phyloP scores from a whole-genome alignment of 352 stramenopile species.

The Phytopythium delawarense region DNA sequence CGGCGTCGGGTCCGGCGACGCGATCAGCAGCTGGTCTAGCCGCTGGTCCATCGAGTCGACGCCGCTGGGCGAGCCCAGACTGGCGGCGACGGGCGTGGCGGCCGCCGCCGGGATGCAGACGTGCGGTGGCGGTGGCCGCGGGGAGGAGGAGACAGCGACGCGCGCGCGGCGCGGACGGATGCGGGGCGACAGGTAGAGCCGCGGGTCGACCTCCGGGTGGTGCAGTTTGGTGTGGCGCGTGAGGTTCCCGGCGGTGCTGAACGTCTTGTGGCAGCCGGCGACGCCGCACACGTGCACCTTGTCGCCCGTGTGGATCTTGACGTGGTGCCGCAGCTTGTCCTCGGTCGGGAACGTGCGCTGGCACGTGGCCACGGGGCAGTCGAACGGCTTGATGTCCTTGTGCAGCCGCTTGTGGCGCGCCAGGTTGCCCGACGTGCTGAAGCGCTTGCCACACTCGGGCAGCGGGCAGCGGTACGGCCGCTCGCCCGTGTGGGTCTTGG shows the following conservation, averaged over 20 bases:
- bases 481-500: conserved; percentile 55
- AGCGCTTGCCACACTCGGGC: conserved; percentile 39
- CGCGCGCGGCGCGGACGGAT: conserved; percentile 6
- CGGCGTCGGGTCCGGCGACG: not conserved
- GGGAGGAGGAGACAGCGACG: not conserved
- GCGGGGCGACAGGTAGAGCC: conserved; percentile 12
- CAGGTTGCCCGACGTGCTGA: conserved; percentile 54
- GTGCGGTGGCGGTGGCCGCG: not conserved
- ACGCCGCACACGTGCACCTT: conserved; percentile 39
- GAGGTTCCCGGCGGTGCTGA: conserved; percentile 55
- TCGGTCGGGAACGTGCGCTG: conserved; percentile 36
- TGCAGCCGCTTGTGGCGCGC: conserved; percentile 51
- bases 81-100: no score
- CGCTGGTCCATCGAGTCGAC: conserved; percentile 10
- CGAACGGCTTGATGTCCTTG: conserved; percentile 40
- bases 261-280: conserved; percentile 41
- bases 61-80: conserved; percentile 3
- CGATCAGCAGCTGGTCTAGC: conserved; percentile 3
- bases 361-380: conserved; percentile 39
- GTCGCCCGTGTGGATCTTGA: conserved; percentile 48
- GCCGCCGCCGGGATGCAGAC: not conserved
- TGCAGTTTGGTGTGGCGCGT: conserved; percentile 51
- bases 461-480: conserved; percentile 47
- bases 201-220: conserved; percentile 28
- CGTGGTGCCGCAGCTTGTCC: conserved; percentile 41